Evolutionary conservation across 1,284 basidiomycete genomes (phyloP).

Genomic region (Apiotrichum akiyoshidainum): DNA sequence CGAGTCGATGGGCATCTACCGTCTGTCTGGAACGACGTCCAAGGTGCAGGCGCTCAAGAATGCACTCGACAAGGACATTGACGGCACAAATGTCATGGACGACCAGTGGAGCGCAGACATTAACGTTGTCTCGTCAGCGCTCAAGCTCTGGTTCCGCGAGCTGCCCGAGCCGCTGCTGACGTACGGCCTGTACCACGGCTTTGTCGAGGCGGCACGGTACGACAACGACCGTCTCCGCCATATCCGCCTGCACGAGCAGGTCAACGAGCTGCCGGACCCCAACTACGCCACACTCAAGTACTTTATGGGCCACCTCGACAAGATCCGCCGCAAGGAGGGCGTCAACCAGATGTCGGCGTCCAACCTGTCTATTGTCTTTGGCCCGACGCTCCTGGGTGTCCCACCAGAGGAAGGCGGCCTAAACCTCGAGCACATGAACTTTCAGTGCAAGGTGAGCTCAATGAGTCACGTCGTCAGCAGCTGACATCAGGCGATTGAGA

Average conservation of each 20-base stretch:
- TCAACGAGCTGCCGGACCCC: constrained; percentile 95
- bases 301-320: constrained; percentile 89
- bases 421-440: constrained; percentile 60
- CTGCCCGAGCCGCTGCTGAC: constrained; percentile 93
- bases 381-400: constrained; percentile 82
- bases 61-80: constrained; percentile 80
- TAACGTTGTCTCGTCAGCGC: constrained; percentile 87
- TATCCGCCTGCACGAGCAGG: constrained; percentile 90
- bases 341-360: constrained; percentile 90
- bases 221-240: constrained; percentile 91
- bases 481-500: constrained; percentile 69
- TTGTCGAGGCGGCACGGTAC: constrained; percentile 92
- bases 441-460: constrained; percentile 63
- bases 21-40: constrained; percentile 85
- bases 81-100: constrained; percentile 76
- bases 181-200: constrained; percentile 75
- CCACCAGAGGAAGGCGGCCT: constrained; percentile 53
- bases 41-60: constrained; percentile 81
- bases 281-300: constrained; percentile 97
- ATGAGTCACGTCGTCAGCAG: not conserved
- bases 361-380: constrained; percentile 95
- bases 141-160: constrained; percentile 96
- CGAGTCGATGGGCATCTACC: constrained; percentile 83
- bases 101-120: constrained; percentile 90
- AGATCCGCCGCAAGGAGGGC: constrained; percentile 69